Percentiles rank a stretch among this genome's conserved stretches.
phyloP scores from a whole-genome alignment of 1,284 basidiomycete genomes.

The Kwoniella shivajii region DNA sequence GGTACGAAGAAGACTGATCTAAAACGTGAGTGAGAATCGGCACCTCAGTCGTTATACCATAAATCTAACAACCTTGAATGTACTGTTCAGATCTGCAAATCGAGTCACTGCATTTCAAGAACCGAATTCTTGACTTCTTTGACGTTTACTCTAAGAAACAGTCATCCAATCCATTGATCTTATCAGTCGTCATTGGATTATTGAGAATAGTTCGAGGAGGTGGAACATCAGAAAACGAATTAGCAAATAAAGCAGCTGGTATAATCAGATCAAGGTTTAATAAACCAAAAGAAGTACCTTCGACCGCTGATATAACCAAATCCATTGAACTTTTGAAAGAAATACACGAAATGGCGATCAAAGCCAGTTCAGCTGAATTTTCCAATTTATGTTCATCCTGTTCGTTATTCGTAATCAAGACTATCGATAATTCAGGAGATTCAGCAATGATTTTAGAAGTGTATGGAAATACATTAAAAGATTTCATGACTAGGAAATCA shows the following conservation, averaged over 20 bases:
- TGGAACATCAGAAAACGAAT: constrained; percentile 75
- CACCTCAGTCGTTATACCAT: too few species aligned
- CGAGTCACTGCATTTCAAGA: constrained; percentile 91
- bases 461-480: constrained; percentile 71
- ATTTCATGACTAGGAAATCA: constrained; percentile 79
- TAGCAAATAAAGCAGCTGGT: constrained; percentile 80
- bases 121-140: constrained; percentile 87
- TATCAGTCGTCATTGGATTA: constrained; percentile 74
- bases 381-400: constrained; percentile 68
- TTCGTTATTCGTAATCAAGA: constrained; percentile 71
- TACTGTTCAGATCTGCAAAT: constrained; percentile 41
- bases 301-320: constrained; percentile 58
- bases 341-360: constrained; percentile 74
- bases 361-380: constrained; percentile 65
- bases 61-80: neutral
- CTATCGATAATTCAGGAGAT: constrained; percentile 54
- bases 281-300: constrained; percentile 71
- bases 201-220: constrained; percentile 69
- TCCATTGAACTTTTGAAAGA: constrained; percentile 62
- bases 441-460: constrained; percentile 57
- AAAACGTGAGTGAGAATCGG: constrained; percentile 49
- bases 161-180: constrained; percentile 65
- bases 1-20: constrained; percentile 57
- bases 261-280: constrained; percentile 73
- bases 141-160: constrained; percentile 81